Evolutionary conservation across 805 yeast species (phyloP), one percentile per base, ranked within the genome.

Genomic region (Clavispora fructus): DNA sequence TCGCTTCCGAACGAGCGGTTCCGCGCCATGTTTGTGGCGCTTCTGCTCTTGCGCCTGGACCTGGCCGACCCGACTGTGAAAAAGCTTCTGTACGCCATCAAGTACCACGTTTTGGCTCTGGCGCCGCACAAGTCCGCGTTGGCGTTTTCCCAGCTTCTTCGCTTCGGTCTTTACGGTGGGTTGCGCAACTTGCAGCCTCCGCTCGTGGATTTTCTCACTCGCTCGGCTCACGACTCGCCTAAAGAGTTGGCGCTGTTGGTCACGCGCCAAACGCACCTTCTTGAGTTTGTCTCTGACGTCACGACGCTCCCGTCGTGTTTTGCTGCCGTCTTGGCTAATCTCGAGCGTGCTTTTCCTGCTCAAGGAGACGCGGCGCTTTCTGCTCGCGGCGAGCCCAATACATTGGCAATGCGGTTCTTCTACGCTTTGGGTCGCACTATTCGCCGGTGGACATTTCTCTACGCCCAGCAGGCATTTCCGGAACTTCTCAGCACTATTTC

Each of bases 1-100:
- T 14, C 35, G 19, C 10, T 44, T 26, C 16, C 32, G 6, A 47
- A 40, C 41, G 40, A 37, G 28, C 26, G 35, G 9, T 39, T 40
- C 11, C 33, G 51, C 14, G 27, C 42, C 35, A 31, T 52, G 33
- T 52, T 40, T 29, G 41, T 45, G 29, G 49, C 45, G 27, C 46
- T 47, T n/a, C 26, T 35, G 14, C 50, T 48, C 28, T 40, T 46
- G 13, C 40, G 14, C n/a, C 29, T 46, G 8, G 37, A 25, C 3
- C 42, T 35, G 4, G 35, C 39, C n/a, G 39, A 49, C 35, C 44
- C 50, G 1, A 49, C 28, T 9, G 17, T 16, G 39, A 47, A 41
- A 25, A 40, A 44, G 47, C 13, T 51, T 45, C 41, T 39, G 31
- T 35, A 51, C n/a, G 48, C 47, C 12, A 38, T 49, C 23, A 39